A percentile compares a stretch with the other conserved stretches of the same genome.
phyloP scores from a whole-genome alignment of 495 filamentous ascomycete species.

The Aspergillus incahuasiensis region DNA sequence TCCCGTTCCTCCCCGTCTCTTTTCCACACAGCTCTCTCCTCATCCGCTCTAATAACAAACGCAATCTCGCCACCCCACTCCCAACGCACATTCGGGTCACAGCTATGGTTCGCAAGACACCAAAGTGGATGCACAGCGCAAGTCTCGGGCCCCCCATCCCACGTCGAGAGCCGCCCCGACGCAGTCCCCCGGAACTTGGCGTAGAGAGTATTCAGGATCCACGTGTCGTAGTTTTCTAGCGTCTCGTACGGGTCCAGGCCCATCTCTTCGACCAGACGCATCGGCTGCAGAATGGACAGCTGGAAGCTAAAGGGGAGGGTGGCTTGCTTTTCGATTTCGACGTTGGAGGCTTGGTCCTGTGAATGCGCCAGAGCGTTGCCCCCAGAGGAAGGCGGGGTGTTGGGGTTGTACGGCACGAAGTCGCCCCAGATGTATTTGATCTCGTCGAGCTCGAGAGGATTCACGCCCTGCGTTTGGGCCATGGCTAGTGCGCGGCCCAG shows the following conservation, averaged over 20 bases:
- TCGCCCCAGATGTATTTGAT: constrained; percentile 90
- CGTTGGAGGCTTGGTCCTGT: background rate
- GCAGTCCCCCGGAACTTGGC: constrained; percentile 92
- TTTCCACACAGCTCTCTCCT: constrained; percentile 46
- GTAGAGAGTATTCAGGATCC: constrained; percentile 90
- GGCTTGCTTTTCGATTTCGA: constrained; percentile 6
- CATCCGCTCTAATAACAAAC: constrained; percentile 46
- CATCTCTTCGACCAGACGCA: constrained; percentile 87
- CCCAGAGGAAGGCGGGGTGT: background rate
- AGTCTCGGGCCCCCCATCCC: constrained; percentile 72
- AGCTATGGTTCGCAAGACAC: constrained; percentile 87
- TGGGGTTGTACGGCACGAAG: constrained; percentile 6
- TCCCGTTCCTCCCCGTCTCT: constrained; percentile 11
- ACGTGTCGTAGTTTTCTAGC: constrained; percentile 66
- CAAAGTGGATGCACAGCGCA: constrained; percentile 73
- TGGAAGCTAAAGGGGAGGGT: constrained; percentile 83
- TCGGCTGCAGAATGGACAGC: constrained; percentile 73
- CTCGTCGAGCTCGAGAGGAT: constrained; percentile 79
- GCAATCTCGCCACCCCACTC: constrained; percentile 86
- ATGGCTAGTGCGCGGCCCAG: constrained; percentile 78
- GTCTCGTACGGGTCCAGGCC: constrained; percentile 75
- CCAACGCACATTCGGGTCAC: constrained; percentile 90
- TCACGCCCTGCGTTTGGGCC: constrained; percentile 71
- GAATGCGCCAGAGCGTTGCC: background rate
- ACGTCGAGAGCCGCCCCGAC: constrained; percentile 68